Conservation (phyloP, 192 early-diverging fungal species). For the Backusella tarrabulga region DNA sequence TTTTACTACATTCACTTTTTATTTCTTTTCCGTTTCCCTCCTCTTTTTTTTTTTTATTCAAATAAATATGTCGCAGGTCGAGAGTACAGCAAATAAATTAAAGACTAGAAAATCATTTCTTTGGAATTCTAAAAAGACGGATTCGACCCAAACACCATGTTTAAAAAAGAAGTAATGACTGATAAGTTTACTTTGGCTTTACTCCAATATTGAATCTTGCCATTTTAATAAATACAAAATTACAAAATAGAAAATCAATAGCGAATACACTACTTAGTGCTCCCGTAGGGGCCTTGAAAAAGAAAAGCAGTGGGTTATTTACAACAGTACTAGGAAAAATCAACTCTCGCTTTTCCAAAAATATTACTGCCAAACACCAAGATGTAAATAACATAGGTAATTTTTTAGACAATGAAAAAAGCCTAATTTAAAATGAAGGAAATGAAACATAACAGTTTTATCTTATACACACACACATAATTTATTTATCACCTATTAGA, state of each 20-base stretch:
- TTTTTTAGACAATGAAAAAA: not conserved
- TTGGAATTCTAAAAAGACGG: not conserved
- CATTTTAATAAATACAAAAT: not conserved
- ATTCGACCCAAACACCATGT: not conserved
- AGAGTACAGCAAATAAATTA: not conserved
- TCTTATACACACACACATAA: not conserved
- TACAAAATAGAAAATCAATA: not conserved
- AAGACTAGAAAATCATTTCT: not conserved
- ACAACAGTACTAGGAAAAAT: not conserved
- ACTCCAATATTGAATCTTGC: not conserved
- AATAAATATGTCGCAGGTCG: conserved; percentile 1
- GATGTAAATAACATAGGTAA: conserved; percentile 1
- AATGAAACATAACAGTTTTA: not conserved
- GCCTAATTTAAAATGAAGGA: not conserved
- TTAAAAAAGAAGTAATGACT: not conserved
- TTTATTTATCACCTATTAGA: not conserved
- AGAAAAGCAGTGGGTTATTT: not conserved
- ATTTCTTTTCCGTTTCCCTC: not conserved
- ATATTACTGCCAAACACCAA: not conserved
- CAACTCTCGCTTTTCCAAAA: not conserved
- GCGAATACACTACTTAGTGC: not conserved
- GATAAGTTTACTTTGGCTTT: not conserved
- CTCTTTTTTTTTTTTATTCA: not conserved
- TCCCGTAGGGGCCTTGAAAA: not conserved
- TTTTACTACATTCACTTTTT: not conserved